phyloP scores from a whole-genome alignment of 164 flowering plant genomes.

The Magnolia kwangsiensis region DNA sequence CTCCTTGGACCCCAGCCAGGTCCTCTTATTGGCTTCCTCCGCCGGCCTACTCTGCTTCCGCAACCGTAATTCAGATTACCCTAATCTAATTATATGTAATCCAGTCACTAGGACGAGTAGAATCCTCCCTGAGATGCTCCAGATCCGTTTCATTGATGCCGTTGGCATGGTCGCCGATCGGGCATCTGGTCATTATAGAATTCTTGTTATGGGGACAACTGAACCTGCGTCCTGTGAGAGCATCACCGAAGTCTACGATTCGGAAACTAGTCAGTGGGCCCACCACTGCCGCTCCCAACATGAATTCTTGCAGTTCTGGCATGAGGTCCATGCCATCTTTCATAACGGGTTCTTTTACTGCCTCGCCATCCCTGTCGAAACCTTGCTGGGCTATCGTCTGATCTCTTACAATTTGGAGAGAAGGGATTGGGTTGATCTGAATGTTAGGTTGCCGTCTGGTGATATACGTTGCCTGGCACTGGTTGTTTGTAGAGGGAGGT shows the following conservation, averaged over 20 bases:
- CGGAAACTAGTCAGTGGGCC: constrained; percentile 19
- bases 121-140: constrained; percentile 20
- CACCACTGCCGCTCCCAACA: constrained; percentile 21
- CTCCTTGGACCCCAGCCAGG: constrained; percentile 22
- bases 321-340: constrained; percentile 25
- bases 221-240: constrained; percentile 23
- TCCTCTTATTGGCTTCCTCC: constrained; percentile 23
- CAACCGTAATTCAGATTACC: constrained; percentile 22
- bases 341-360: constrained; percentile 25
- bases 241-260: constrained; percentile 28
- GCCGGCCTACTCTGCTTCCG: constrained; percentile 28
- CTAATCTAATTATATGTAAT: constrained; percentile 24
- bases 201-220: constrained; percentile 24
- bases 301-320: constrained; percentile 27
- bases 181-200: constrained; percentile 5
- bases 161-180: constrained; percentile 25
- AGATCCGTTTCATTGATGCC: constrained; percentile 24
- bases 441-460: constrained; percentile 23
- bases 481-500: constrained; percentile 23
- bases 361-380: constrained; percentile 24
- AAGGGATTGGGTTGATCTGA: constrained; percentile 24
- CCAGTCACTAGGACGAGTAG: constrained; percentile 23
- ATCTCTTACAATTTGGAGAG: constrained; percentile 19
- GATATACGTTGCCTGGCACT: constrained; percentile 26
- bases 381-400: constrained; percentile 19